Evolutionary conservation across 2,329 filamentous ascomycete species (phyloP).

Genomic region (Hypoxylon sp.): DNA sequence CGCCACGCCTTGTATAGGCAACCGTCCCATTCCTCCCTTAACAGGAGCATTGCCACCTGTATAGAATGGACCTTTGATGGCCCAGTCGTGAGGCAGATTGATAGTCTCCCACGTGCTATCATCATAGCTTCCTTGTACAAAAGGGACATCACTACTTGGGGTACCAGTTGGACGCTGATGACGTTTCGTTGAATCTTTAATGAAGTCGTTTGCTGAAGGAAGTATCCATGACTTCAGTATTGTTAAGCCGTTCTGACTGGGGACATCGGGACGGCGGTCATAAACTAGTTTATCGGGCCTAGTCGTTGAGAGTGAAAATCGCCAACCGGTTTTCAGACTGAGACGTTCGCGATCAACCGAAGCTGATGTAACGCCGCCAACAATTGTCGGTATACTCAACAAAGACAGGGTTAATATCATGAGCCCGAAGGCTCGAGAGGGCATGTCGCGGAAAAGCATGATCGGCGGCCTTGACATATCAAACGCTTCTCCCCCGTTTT

Average conservation of each 20-base stretch:
- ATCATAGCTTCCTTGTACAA: conserved; percentile 51
- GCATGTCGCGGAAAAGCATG: neutral
- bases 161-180: conserved; percentile 46
- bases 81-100: conserved; percentile 62
- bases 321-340: neutral
- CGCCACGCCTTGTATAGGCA: conserved; percentile 67
- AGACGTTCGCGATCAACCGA: neutral
- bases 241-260: neutral
- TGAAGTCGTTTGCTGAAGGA: conserved; percentile 50
- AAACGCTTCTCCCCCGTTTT: neutral
- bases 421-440: neutral
- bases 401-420: neutral
- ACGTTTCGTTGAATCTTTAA: conserved; percentile 44
- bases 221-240: conserved; percentile 40
- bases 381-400: neutral
- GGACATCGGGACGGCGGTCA: conserved; percentile 2
- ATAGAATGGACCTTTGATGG: conserved; percentile 59
- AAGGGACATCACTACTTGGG: conserved; percentile 50
- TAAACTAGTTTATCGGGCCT: neutral
- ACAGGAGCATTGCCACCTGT: conserved; percentile 55
- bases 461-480: neutral
- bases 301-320: neutral
- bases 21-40: conserved; percentile 56
- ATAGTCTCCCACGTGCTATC: conserved; percentile 57
- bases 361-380: neutral